phyloP scores from a whole-genome alignment of 2,329 filamentous ascomycete genomes.

The Corniculantispora saksenae region DNA sequence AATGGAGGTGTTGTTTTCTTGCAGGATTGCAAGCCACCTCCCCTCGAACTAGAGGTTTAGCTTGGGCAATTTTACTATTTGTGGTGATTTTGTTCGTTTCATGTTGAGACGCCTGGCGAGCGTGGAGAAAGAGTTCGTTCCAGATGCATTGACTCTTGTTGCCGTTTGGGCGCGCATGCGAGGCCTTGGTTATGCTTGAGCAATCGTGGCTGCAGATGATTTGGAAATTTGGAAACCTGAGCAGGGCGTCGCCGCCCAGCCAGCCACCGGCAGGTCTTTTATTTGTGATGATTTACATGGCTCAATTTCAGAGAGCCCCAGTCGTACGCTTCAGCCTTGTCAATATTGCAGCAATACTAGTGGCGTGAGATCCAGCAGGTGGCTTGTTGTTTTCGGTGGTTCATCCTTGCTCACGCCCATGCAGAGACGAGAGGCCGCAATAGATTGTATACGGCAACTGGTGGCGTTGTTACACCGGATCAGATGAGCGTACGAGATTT shows the following conservation, averaged over 20 bases:
- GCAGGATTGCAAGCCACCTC: neutral
- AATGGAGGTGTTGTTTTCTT: neutral
- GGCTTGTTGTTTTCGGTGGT: neutral
- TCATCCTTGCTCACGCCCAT: neutral
- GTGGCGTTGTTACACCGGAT: neutral
- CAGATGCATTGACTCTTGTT: neutral
- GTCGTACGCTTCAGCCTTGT: conserved; percentile 11
- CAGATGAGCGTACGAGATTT: neutral
- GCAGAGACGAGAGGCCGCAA: neutral
- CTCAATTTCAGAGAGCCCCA: neutral
- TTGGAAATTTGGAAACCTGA: neutral
- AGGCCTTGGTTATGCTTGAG: neutral
- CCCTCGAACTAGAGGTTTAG: neutral
- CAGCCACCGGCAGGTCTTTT: neutral
- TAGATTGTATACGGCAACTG: neutral
- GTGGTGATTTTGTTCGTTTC: neutral
- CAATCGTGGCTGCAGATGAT: neutral
- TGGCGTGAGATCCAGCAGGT: conserved; percentile 13
- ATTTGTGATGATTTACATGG: conserved; percentile 1
- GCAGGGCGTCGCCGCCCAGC: neutral
- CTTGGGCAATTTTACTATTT: neutral
- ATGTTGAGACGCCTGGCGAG: conserved; percentile 9
- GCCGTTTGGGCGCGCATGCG: neutral
- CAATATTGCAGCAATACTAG: conserved; percentile 11
- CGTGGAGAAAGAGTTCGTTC: neutral